Evolutionary conservation across 352 stramenopile genomes (phyloP).

Genomic region (Aphanomyces stellatus): DNA sequence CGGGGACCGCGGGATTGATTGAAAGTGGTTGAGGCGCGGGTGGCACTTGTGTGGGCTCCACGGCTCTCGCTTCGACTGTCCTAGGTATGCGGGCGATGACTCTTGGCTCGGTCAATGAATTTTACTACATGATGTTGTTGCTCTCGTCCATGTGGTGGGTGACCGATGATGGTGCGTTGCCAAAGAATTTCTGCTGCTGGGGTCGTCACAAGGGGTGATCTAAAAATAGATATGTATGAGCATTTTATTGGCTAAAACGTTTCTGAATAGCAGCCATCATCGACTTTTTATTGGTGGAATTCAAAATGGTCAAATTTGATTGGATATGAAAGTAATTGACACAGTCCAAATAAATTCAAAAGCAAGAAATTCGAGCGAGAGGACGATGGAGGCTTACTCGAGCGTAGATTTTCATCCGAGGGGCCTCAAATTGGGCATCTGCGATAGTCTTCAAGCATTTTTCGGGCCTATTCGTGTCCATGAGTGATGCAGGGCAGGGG

Average conservation of each 20-base stretch:
- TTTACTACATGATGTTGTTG: too few species aligned
- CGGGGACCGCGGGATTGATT: background rate
- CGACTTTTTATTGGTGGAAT: too few species aligned
- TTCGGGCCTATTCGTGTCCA: background rate
- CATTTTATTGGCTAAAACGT: background rate
- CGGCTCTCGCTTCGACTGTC: background rate
- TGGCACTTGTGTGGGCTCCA: background rate
- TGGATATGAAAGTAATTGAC: background rate
- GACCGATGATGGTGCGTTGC: background rate
- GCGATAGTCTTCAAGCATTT: constrained; percentile 8
- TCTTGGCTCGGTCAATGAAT: background rate
- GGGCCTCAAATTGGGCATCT: background rate
- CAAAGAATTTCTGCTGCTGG: too few species aligned
- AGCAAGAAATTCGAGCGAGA: background rate
- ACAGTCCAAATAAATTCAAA: background rate
- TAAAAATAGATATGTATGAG: background rate
- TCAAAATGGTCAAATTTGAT: too few species aligned
- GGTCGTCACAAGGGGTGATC: too few species aligned
- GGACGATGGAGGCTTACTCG: too few species aligned
- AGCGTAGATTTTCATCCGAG: too few species aligned
- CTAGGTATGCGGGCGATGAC: background rate
- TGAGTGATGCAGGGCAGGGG: too few species aligned
- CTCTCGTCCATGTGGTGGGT: background rate
- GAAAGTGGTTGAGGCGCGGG: background rate
- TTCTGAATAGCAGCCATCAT: background rate